Percentiles rank a stretch among this genome's conserved stretches.
Evolutionary conservation across 1,139 yeast genomes (phyloP).

Genomic region (Taphrina betulina): DNA sequence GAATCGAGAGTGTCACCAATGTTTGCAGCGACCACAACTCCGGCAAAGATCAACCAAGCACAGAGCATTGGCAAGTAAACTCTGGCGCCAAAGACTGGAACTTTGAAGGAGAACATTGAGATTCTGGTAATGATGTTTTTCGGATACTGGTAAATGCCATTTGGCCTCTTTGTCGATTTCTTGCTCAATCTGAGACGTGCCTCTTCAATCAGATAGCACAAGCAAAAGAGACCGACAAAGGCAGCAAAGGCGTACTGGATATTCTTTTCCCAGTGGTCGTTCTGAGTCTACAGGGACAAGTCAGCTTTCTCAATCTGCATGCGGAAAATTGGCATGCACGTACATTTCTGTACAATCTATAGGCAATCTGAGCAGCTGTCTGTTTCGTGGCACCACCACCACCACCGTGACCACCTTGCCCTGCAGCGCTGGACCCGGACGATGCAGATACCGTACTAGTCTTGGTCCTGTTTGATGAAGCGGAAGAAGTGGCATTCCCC

Average conservation of each 20-base stretch:
- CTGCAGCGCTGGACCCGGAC: too few relatives aligned
- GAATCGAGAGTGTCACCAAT: not conserved
- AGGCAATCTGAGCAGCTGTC: not conserved
- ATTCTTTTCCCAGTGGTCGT: conserved; percentile 6
- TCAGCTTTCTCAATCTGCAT: too few relatives aligned
- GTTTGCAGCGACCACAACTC: not conserved
- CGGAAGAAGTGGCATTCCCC: too few relatives aligned
- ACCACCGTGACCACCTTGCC: not conserved
- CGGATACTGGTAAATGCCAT: not conserved
- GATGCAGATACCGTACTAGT: too few relatives aligned
- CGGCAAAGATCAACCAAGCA: not conserved
- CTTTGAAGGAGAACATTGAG: conserved; percentile 9
- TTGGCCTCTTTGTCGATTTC: not conserved
- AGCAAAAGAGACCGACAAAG: conserved; percentile 4
- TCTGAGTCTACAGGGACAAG: too few relatives aligned
- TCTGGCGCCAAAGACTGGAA: conserved; percentile 1
- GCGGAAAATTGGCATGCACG: too few relatives aligned
- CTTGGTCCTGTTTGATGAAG: too few relatives aligned
- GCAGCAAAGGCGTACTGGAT: conserved; percentile 21
- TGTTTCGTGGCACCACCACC: not conserved
- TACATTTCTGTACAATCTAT: not conserved
- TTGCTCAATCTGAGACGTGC: not conserved
- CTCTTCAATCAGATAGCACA: conserved; percentile 2
- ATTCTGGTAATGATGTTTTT: conserved; percentile 3
- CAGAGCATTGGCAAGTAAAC: conserved; percentile 4